Evolutionary conservation across 2,329 filamentous ascomycete species (phyloP), one percentile per base, ranked within the genome.

Genomic region (Colletotrichum sp.): DNA sequence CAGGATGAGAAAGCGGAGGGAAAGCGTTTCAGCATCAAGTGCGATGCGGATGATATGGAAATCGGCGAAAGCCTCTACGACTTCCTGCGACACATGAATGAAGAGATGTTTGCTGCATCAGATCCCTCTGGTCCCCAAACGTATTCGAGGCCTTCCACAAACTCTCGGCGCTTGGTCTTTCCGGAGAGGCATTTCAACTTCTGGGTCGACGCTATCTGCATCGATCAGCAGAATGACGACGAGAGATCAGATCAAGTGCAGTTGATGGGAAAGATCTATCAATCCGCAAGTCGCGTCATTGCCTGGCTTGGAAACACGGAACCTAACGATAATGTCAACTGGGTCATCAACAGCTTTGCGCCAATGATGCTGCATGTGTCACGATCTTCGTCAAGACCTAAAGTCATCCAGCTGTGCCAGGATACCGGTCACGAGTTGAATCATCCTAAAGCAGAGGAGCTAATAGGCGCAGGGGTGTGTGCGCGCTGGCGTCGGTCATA

Each of bases 191-290:
- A 3, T 9, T 32, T 26, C 18, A 59, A 65, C 16, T 71, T 80
- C 5, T 80, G 79, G 79, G 65, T 78, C 15, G 79, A 80, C 57
- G 79, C 79, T 10, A 69, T 79, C 1, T 80, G 77, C 57, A 80
- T 80, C 49, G 72, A 78, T 28, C 78, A 80, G 49, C 13, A 39
- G 9, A 72, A 78, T 15, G 10, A 67, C 30, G n/a, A 30, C 3
- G 79, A 80, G 64, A 72, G 74, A 10, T 64, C 71, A 1, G 28
- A 64, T 8, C 79, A 80, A 57, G 79, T 80, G 9, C 72, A 71
- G 28, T 69, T 79, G 21, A 80, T 80, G 79, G 77, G 78, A 1
- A 67, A 77, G 18, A 79, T 79, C n/a, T 80, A 78, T 12, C 63
- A 75, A 9, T 49, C 49, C 15, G 75, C 75, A 10, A n/a, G 18